phyloP scores from a whole-genome alignment of 345 rosid species.

The Camelina neglecta region DNA sequence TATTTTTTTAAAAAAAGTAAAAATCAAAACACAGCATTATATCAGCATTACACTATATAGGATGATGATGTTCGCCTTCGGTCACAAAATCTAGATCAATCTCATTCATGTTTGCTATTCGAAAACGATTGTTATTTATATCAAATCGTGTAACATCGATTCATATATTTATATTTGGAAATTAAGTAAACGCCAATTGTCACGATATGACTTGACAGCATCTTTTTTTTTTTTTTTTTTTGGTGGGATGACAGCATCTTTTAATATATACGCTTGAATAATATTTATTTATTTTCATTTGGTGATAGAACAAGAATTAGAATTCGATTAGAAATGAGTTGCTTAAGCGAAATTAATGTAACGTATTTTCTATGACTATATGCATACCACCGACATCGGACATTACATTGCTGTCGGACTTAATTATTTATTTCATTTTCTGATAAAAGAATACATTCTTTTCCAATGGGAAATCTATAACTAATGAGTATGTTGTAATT shows the following conservation, averaged over 20 bases:
- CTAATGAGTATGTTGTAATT: not conserved
- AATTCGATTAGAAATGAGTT: not conserved
- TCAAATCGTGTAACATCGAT: slow-evolving; percentile 15
- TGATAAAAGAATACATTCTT: slow-evolving; percentile 4
- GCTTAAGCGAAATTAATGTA: not conserved
- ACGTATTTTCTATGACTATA: slow-evolving; percentile 22
- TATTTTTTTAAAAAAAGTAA: slow-evolving; percentile 2
- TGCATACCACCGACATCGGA: slow-evolving; percentile 41
- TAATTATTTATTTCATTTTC: slow-evolving; percentile 11
- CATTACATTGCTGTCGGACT: slow-evolving; percentile 28
- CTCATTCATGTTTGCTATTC: slow-evolving; percentile 30
- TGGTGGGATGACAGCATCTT: not conserved
- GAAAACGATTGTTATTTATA: slow-evolving; percentile 26
- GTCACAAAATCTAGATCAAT: slow-evolving; percentile 22
- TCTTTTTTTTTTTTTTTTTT: not conserved
- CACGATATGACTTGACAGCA: slow-evolving; percentile 2
- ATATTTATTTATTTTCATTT: slow-evolving; percentile 2
- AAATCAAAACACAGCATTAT: slow-evolving; percentile 1
- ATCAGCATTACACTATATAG: not conserved
- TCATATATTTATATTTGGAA: not conserved
- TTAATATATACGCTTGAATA: not conserved
- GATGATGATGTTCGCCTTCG: slow-evolving; percentile 6
- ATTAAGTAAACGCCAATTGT: slow-evolving; percentile 17
- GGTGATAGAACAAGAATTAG: not conserved
- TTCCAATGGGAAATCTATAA: slow-evolving; percentile 11